Evolutionary conservation across 192 early-diverging fungal genomes (phyloP).

Genomic region (Coemansia sp.): DNA sequence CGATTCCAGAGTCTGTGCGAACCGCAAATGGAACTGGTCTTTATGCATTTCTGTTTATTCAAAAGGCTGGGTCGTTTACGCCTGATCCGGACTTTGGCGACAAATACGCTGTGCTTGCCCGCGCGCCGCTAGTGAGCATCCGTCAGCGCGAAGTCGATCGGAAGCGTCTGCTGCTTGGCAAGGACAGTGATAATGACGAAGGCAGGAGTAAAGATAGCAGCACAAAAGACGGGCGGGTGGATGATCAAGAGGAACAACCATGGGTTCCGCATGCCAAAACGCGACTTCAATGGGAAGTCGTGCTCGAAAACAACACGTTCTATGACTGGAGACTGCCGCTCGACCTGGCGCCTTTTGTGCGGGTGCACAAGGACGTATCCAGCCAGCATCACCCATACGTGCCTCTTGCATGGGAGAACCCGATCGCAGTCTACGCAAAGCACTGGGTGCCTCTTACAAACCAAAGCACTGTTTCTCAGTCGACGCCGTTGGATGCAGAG

Average conservation of each 20-base stretch:
- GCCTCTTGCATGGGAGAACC: slow-evolving; percentile 56
- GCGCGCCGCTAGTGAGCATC: slow-evolving; percentile 21
- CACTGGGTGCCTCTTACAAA: slow-evolving; percentile 54
- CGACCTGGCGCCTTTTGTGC: slow-evolving; percentile 37
- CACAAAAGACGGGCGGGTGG: neutral
- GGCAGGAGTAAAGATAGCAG: neutral
- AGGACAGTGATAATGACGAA: neutral
- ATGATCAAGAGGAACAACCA: slow-evolving; percentile 6
- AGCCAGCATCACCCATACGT: slow-evolving; percentile 31
- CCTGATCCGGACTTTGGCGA: slow-evolving; percentile 24
- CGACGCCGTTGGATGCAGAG: slow-evolving; percentile 17
- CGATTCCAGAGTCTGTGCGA: slow-evolving; percentile 21
- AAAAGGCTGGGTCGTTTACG: slow-evolving; percentile 16
- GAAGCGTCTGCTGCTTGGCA: slow-evolving; percentile 30
- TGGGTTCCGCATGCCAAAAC: slow-evolving; percentile 54
- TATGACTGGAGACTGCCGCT: slow-evolving; percentile 40
- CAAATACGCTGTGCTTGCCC: slow-evolving; percentile 26
- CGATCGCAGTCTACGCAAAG: slow-evolving; percentile 32
- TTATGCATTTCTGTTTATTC: slow-evolving; percentile 47
- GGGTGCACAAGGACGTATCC: slow-evolving; percentile 1
- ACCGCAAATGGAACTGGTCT: slow-evolving; percentile 24
- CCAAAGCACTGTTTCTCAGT: slow-evolving; percentile 12
- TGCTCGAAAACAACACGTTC: slow-evolving; percentile 49
- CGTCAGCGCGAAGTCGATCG: slow-evolving; percentile 26
- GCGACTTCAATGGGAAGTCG: slow-evolving; percentile 47